These are phyloP conservation scores for Suaeda aralocaspica DNA, from an alignment of 148 eudicot genomes.

Conservation along the genomic window DNA sequence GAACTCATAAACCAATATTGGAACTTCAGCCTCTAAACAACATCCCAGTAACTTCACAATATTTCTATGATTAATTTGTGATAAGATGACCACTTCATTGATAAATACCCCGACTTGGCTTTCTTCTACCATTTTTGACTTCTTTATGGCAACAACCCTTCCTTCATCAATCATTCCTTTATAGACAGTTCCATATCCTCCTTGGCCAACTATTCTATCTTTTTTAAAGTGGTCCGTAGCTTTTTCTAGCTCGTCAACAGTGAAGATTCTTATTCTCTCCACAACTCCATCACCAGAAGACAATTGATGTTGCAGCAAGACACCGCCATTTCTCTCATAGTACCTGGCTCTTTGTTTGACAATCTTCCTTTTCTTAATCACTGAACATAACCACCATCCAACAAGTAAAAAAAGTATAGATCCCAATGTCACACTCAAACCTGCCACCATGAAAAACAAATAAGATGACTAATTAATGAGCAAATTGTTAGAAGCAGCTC, in stretches of 20 bases:
- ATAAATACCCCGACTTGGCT: slow-evolving; percentile 18
- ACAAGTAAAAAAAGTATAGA: slow-evolving; percentile 3
- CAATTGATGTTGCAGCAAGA: slow-evolving; percentile 23
- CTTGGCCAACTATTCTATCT: slow-evolving; percentile 23
- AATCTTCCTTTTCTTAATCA: slow-evolving; percentile 4
- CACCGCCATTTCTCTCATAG: slow-evolving; percentile 24
- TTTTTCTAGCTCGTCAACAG: slow-evolving; percentile 15
- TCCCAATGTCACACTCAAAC: background rate
- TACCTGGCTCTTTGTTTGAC: slow-evolving; percentile 2
- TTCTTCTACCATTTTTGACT: slow-evolving; percentile 14
- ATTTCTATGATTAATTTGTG: slow-evolving; percentile 28
- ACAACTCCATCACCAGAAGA: slow-evolving; percentile 12
- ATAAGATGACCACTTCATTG: slow-evolving; percentile 29
- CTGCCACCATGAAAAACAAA: background rate
- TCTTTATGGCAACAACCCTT: slow-evolving; percentile 27
- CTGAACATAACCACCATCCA: slow-evolving; percentile 3
- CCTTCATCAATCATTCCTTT: slow-evolving; percentile 29
- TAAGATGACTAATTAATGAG: background rate
- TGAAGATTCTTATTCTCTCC: slow-evolving; percentile 21
- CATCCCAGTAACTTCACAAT: slow-evolving; percentile 29
- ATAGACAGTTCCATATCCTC: slow-evolving; percentile 29
- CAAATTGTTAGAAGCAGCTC: background rate
- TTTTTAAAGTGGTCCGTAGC: slow-evolving; percentile 25
- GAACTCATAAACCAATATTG: slow-evolving; percentile 27
- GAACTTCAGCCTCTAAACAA: slow-evolving; percentile 31